phyloP scores from a whole-genome alignment of 2,329 filamentous ascomycete species.

The Trichoderma koningiopsis region DNA sequence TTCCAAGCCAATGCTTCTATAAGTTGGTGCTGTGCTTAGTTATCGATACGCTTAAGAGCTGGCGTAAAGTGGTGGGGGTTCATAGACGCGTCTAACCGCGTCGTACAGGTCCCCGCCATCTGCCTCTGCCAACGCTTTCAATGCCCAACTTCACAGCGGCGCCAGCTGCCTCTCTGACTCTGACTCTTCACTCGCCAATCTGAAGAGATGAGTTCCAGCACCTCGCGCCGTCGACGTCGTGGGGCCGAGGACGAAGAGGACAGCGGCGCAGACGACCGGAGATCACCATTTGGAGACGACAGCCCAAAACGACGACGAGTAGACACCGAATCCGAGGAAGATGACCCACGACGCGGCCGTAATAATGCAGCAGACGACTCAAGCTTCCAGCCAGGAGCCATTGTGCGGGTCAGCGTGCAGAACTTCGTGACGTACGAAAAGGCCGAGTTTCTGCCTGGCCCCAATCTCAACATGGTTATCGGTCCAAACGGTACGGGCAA shows the following conservation, averaged over 20 bases:
- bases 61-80: constrained; percentile 25
- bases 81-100: constrained; percentile 23
- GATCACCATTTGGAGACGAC: constrained; percentile 33
- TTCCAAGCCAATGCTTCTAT: too few relatives aligned
- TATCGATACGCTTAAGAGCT: not conserved
- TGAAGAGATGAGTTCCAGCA: constrained; percentile 35
- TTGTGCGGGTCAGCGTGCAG: constrained; percentile 79
- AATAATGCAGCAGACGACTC: constrained; percentile 32
- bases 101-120: not conserved
- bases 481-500: constrained; percentile 99
- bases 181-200: not conserved
- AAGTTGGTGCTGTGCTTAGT: not conserved
- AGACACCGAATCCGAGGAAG: constrained; percentile 31
- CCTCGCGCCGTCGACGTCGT: constrained; percentile 48
- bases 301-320: constrained; percentile 44
- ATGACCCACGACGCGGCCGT: constrained; percentile 2
- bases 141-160: not conserved
- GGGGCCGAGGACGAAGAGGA: constrained; percentile 43
- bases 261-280: constrained; percentile 27
- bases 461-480: constrained; percentile 96
- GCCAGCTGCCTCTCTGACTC: not conserved
- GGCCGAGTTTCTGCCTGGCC: constrained; percentile 87
- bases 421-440: constrained; percentile 96
- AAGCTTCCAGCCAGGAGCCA: constrained; percentile 72
- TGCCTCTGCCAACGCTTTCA: not conserved